phyloP scores from a whole-genome alignment of 1,139 yeast genomes.

The Candida tropicalis region DNA sequence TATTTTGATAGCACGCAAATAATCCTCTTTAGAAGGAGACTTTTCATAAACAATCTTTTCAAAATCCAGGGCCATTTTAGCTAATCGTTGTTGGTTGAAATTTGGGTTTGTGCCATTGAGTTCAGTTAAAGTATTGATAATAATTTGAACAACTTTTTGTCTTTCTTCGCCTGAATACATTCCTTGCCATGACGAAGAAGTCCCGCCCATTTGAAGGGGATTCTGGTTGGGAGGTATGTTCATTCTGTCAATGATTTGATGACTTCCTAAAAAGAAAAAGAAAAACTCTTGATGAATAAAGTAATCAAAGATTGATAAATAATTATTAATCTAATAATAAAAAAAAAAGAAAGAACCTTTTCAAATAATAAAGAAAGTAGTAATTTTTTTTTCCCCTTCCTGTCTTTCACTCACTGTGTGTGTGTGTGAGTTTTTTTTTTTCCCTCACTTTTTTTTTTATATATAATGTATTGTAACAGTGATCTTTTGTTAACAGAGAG shows the following conservation, averaged over 20 bases:
- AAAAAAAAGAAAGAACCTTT: no score
- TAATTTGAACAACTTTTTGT: slow-evolving; percentile 44
- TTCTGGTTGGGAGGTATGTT: slow-evolving; percentile 10
- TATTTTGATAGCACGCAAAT: slow-evolving; percentile 40
- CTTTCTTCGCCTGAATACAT: slow-evolving; percentile 43
- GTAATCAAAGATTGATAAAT: no score
- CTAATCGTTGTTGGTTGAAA: slow-evolving; percentile 42
- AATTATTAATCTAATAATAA: no score
- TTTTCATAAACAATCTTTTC: slow-evolving; percentile 47
- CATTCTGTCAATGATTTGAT: slow-evolving; percentile 5
- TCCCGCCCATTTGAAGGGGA: slow-evolving; percentile 8
- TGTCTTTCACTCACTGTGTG: neutral
- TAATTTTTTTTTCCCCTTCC: neutral
- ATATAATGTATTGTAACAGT: neutral
- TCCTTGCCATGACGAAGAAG: slow-evolving; percentile 36
- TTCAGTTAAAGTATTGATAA: slow-evolving; percentile 43
- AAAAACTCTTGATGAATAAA: no score
- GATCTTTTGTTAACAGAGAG: no score
- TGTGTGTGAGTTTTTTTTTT: neutral
- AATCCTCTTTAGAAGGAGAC: slow-evolving; percentile 43
- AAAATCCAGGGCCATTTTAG: slow-evolving; percentile 47
- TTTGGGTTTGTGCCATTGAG: slow-evolving; percentile 36
- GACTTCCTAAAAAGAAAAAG: no score
- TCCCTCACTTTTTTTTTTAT: neutral
- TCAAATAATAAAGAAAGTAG: no score